Conservation (phyloP, 2,329 filamentous ascomycete species). For the Fusarium brachygibbosum region DNA sequence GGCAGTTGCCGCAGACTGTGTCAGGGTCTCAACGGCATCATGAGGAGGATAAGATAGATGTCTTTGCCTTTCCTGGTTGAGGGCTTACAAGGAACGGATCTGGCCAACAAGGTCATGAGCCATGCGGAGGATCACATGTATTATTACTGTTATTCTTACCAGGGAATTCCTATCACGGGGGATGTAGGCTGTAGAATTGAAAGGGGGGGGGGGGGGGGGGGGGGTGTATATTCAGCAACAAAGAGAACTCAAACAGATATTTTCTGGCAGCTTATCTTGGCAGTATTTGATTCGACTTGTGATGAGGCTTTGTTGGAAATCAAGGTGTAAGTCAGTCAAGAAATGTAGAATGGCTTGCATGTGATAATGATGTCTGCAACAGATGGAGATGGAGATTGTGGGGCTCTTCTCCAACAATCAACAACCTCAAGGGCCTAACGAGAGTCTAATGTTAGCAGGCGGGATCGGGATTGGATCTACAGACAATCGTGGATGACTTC, state of each 20-base stretch:
- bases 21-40: slow-evolving; percentile 7
- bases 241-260: slow-evolving; percentile 25
- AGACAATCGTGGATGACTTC: slow-evolving; percentile 22
- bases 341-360: slow-evolving; percentile 33
- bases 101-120: slow-evolving; percentile 24
- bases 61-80: slow-evolving; percentile 2
- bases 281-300: background rate
- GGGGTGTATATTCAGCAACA: slow-evolving; percentile 39
- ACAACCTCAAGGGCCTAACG: background rate
- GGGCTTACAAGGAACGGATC: background rate
- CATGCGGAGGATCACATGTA: slow-evolving; percentile 42
- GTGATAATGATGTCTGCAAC: slow-evolving; percentile 35
- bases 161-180: slow-evolving; percentile 18
- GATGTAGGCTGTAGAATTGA: slow-evolving; percentile 25
- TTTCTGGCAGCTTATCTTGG: slow-evolving; percentile 1
- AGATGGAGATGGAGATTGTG: slow-evolving; percentile 29
- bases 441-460: slow-evolving; percentile 9
- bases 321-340: background rate
- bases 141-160: slow-evolving; percentile 28
- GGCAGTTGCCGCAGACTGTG: slow-evolving; percentile 3
- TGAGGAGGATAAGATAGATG: slow-evolving; percentile 1
- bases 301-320: slow-evolving; percentile 1
- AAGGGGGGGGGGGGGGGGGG: slow-evolving; percentile 32
- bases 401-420: slow-evolving; percentile 33
- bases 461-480: slow-evolving; percentile 11